phyloP scores from a whole-genome alignment of 2,329 filamentous ascomycete genomes.

The Colletotrichum coccodes region DNA sequence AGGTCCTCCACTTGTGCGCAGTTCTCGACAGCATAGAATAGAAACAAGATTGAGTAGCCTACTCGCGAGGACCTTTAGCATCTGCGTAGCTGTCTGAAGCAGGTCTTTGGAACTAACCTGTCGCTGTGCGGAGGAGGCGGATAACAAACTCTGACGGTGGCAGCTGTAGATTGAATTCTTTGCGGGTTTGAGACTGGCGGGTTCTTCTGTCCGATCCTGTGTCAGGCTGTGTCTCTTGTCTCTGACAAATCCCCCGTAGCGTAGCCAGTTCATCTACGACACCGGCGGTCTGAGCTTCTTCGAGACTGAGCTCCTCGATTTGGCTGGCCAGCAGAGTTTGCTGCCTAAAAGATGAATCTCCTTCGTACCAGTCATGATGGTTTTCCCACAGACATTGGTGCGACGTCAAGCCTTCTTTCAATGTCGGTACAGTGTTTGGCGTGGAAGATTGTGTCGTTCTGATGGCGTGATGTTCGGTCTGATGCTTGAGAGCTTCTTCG shows the following conservation, averaged over 20 bases:
- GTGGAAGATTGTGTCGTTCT: conserved; percentile 21
- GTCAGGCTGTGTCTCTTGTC: not conserved
- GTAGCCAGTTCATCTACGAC: conserved; percentile 26
- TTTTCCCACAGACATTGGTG: conserved; percentile 9
- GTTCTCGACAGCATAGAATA: conserved; percentile 34
- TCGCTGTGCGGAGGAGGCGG: not conserved
- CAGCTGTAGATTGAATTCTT: not conserved
- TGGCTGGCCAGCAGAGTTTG: conserved; percentile 31
- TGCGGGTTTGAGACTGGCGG: not conserved
- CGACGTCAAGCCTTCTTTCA: conserved; percentile 7
- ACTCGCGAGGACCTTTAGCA: not conserved
- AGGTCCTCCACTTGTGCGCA: conserved; percentile 30
- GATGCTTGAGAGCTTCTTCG: conserved; percentile 25
- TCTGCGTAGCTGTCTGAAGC: too few species aligned
- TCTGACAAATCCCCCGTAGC: conserved; percentile 7
- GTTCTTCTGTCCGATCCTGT: not conserved
- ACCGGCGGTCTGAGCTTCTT: conserved; percentile 1
- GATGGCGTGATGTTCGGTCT: not conserved
- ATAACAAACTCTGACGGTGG: conserved; percentile 4
- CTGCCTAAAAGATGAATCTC: conserved; percentile 30
- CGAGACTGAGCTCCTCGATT: conserved; percentile 20
- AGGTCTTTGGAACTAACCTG: not conserved
- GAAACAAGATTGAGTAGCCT: conserved; percentile 23
- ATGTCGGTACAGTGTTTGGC: not conserved
- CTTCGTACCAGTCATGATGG: conserved; percentile 22